Evolutionary conservation across 2,329 filamentous ascomycete genomes (phyloP).

Genomic region (Sphaerulina populicola): DNA sequence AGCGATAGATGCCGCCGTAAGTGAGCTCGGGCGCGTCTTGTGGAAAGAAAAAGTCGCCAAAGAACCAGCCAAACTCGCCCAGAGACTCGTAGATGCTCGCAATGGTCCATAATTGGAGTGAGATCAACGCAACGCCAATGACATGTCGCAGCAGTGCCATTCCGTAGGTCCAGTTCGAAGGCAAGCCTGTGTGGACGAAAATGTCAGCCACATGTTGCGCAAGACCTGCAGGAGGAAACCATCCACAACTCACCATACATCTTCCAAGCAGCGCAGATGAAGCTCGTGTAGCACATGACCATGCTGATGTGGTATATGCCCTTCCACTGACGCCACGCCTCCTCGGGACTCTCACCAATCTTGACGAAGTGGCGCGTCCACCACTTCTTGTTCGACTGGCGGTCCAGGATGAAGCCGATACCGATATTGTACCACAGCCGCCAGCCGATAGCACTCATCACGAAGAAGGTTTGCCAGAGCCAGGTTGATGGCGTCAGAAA

Average conservation of each 20-base stretch:
- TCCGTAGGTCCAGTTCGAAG: conserved; percentile 78
- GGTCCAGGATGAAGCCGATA: conserved; percentile 72
- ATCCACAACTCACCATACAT: conserved; percentile 55
- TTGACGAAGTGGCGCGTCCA: conserved; percentile 98
- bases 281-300: conserved; percentile 79
- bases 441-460: conserved; percentile 72
- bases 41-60: conserved; percentile 98
- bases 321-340: conserved; percentile 98
- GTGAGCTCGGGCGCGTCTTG: conserved; percentile 80
- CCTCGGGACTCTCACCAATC: conserved; percentile 78
- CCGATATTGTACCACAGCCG: conserved; percentile 87
- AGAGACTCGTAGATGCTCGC: conserved; percentile 90
- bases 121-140: conserved; percentile 68
- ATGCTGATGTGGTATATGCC: conserved; percentile 89
- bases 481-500: conserved; percentile 68
- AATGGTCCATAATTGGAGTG: conserved; percentile 85
- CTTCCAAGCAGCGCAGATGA: conserved; percentile 89
- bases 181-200: conserved; percentile 44
- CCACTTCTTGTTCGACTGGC: conserved; percentile 80
- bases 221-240: neutral
- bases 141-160: conserved; percentile 80
- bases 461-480: conserved; percentile 67
- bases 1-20: conserved; percentile 95
- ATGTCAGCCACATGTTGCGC: conserved; percentile 8
- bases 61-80: conserved; percentile 98